Evolutionary conservation across 1,284 basidiomycete species (phyloP), one percentile per base, ranked within the genome.

Genomic region (Ganoderma multipileum): DNA sequence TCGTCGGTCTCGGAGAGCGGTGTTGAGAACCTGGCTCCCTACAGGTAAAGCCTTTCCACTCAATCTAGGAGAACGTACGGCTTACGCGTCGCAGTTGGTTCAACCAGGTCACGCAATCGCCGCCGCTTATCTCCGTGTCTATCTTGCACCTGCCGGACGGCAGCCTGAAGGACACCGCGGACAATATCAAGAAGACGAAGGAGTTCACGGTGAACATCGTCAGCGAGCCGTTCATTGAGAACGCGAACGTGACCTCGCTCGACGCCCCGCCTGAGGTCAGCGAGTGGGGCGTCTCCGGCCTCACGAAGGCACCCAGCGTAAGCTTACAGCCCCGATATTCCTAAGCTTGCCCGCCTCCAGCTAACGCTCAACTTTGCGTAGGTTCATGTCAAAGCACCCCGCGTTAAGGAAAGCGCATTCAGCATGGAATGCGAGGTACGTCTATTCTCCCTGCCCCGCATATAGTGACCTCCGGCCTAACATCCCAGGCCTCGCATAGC

Each of bases 171-270:
- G 91, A 95, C 76, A 91, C 90, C 1, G 83, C 87, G 61, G 83
- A 84, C 67, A 95, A 95, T 75, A 91, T 95, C 72, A 81, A 87
- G 59, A 79, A 81, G 0, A 91, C 88, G 6, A 89, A 89, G 72
- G 85, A 91, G 76, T 95, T 95, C 77, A 90, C 89, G 8, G 88
- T 92, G 57, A 92, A 89, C 75, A 90, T 95, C 71, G 90, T 95
- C 74, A 91, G 89, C 70, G 92, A 94, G 77, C 81, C 89, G 0
- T 92, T 93, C 76, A 81, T 90, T 55, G 90, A 93, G 76, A 90
- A 92, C 2, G 88, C 90, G 6, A 95, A 95, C 77, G 84, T 85
- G 67, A 87, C 89, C 9, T 84, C 89, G 9, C 84, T 92, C 52
- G 89, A 94, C 72, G 83, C 90, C 8, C 92, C 93, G 11, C 81